These are phyloP conservation scores for Russula dissimulans DNA, from an alignment of 768 basidiomycete species.

Conservation along the genomic window DNA sequence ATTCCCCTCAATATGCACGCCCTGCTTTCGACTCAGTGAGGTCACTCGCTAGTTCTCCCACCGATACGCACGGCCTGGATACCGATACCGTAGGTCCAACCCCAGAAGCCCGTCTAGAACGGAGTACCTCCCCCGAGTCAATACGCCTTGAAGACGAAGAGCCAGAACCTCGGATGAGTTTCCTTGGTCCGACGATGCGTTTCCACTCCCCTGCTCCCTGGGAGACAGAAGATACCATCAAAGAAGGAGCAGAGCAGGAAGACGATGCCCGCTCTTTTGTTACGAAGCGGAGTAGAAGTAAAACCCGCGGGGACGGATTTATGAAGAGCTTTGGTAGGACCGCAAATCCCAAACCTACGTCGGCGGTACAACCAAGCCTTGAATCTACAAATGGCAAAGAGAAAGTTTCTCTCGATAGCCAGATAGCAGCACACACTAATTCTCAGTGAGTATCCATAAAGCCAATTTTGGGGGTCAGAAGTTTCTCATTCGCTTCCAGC, in stretches of 20 bases:
- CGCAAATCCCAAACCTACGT: slow-evolving; percentile 30
- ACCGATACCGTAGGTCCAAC: slow-evolving; percentile 29
- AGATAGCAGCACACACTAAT: slow-evolving; percentile 36
- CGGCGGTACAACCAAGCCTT: slow-evolving; percentile 45
- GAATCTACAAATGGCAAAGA: slow-evolving; percentile 45
- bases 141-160: slow-evolving; percentile 36
- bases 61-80: slow-evolving; percentile 38
- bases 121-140: slow-evolving; percentile 19
- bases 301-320: slow-evolving; percentile 28
- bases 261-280: slow-evolving; percentile 28
- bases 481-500: slow-evolving; percentile 27
- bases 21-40: slow-evolving; percentile 9
- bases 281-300: slow-evolving; percentile 24
- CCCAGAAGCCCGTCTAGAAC: slow-evolving; percentile 18
- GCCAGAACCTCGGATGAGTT: slow-evolving; percentile 47
- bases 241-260: slow-evolving; percentile 41
- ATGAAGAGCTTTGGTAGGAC: slow-evolving; percentile 36
- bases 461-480: neutral
- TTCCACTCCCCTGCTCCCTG: slow-evolving; percentile 77
- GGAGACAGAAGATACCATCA: slow-evolving; percentile 49
- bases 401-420: slow-evolving; percentile 52
- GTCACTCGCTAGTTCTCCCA: slow-evolving; percentile 27
- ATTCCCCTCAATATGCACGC: slow-evolving; percentile 17
- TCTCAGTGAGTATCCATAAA: slow-evolving; percentile 43
- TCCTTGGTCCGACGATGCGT: slow-evolving; percentile 76